Evolutionary conservation across 106 monocot genomes (phyloP), one percentile per base, ranked within the genome.

Genomic region (Chionographis japonica): DNA sequence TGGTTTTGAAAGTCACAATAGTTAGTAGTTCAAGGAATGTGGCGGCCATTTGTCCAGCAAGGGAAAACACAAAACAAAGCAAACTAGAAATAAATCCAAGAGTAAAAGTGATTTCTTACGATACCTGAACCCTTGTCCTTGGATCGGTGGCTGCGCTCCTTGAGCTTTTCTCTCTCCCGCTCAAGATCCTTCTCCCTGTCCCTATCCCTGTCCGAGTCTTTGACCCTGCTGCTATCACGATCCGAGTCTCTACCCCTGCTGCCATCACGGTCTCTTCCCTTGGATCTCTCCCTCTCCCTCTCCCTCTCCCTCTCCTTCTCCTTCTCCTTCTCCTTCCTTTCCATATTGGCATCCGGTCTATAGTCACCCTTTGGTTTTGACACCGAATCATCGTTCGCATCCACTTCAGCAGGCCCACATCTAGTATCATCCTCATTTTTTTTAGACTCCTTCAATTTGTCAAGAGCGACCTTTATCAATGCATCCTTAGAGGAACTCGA

Each of bases 401-500:
- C 83, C 12, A 51, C 58, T n/a, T 81, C 87, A 59, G 61, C 56
- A 63, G 59, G 70, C 40, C 60, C 53, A 36, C 1, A 35, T 67
- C 85, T 85, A 12, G 38, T 41, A 63, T 80, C 83, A 58, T 88
- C 80, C 40, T 85, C 85, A 69, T 18, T 71, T 58, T 79, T 85
- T 73, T 81, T 90, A 12, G 81, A 71, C 38, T 89, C 91, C 79
- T 86, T 89, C 46, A 72, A 52, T 62, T 86, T 88, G 41, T 84
- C 84, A 8, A 77, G 52, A 1, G 80, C 72, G 43, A 72, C 57
- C 66, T 79, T 85, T 43, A 70, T 57, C 46, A 60, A 41, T 16
- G 73, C 74, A 67, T 85, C 87, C 61, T 82, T 80, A 12, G 80
- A 59, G 40, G 51, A 72, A 68, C 40, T 68, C 19, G 41, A 62